Conservation (phyloP, 2,329 filamentous ascomycete species). For the Chaetomiaceae sp. region DNA sequence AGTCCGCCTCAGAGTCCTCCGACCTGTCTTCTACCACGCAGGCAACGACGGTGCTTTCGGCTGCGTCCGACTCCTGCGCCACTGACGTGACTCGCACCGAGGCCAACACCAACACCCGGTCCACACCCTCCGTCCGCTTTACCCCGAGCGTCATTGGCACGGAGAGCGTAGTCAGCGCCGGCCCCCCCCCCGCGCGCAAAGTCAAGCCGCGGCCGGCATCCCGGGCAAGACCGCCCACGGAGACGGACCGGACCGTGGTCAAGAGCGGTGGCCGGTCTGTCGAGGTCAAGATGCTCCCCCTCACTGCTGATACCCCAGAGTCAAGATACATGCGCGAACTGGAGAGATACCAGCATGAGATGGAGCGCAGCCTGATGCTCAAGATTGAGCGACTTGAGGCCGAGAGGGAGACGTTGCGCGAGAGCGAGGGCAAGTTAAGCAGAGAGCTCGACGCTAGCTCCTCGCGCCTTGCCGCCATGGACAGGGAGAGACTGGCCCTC, state of each 20-base stretch:
- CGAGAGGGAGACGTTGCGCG: conserved; percentile 29
- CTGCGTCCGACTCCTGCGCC: conserved; percentile 17
- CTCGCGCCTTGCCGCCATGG: conserved; percentile 24
- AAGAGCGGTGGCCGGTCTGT: conserved; percentile 16
- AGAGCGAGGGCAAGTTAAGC: conserved; percentile 27
- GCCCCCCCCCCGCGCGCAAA: conserved; percentile 13
- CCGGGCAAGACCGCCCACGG: conserved; percentile 12
- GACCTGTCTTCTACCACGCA: conserved; percentile 35
- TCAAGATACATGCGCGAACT: conserved; percentile 16
- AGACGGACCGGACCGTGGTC: conserved; percentile 16
- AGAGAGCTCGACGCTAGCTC: conserved; percentile 29
- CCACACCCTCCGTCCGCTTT: conserved; percentile 24
- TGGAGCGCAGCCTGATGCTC: conserved; percentile 28
- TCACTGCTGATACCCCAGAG: conserved; percentile 14
- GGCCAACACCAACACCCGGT: conserved; percentile 16
- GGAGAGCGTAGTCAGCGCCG: conserved; percentile 14
- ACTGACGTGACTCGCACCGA: conserved; percentile 24
- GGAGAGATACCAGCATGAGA: conserved; percentile 14
- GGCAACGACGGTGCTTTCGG: conserved; percentile 34
- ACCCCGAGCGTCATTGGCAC: conserved; percentile 24
- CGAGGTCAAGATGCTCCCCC: conserved; percentile 20
- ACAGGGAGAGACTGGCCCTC: conserved; percentile 28
- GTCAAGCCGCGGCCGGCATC: conserved; percentile 17
- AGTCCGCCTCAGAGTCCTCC: conserved; percentile 32
- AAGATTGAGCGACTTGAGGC: conserved; percentile 34